phyloP scores from a whole-genome alignment of 768 basidiomycete genomes.

The Agrocybe chaxingu region DNA sequence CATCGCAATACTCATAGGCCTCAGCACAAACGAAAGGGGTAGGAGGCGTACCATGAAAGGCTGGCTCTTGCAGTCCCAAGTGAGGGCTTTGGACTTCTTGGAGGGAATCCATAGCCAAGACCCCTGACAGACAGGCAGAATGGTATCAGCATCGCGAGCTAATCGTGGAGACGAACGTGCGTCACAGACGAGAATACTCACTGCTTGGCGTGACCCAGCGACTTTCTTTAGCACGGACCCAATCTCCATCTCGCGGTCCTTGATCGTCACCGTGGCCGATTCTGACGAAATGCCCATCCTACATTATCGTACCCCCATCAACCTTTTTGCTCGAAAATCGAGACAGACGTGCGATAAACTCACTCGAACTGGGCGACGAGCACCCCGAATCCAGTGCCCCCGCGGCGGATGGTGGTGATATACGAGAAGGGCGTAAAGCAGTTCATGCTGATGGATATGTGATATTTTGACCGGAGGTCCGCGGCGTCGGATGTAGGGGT shows the following conservation, averaged over 20 bases:
- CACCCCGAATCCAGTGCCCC: slow-evolving; percentile 23
- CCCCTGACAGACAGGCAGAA: not conserved
- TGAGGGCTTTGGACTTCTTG: not conserved
- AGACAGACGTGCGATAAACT: slow-evolving; percentile 1
- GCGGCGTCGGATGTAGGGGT: slow-evolving; percentile 15
- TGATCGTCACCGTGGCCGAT: not conserved
- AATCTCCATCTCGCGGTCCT: not conserved
- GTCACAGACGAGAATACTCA: not conserved
- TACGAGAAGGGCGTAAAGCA: slow-evolving; percentile 31
- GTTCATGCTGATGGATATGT: slow-evolving; percentile 29
- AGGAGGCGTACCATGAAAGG: slow-evolving; percentile 1
- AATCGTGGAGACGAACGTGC: not conserved
- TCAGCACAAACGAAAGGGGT: too few species aligned
- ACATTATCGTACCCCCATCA: not conserved
- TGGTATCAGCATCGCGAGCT: not conserved
- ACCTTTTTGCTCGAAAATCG: not conserved
- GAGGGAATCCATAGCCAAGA: not conserved
- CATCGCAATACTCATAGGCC: not conserved
- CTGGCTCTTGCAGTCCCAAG: slow-evolving; percentile 1
- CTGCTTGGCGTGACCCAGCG: slow-evolving; percentile 2
- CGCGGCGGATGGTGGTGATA: slow-evolving; percentile 28
- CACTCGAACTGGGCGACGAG: slow-evolving; percentile 34
- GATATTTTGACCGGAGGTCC: slow-evolving; percentile 24
- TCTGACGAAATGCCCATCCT: slow-evolving; percentile 12
- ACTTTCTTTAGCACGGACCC: not conserved